Evolutionary conservation across 2,329 filamentous ascomycete species (phyloP), one percentile per base, ranked within the genome.

Genomic region (Coniochaeta pulveracea): DNA sequence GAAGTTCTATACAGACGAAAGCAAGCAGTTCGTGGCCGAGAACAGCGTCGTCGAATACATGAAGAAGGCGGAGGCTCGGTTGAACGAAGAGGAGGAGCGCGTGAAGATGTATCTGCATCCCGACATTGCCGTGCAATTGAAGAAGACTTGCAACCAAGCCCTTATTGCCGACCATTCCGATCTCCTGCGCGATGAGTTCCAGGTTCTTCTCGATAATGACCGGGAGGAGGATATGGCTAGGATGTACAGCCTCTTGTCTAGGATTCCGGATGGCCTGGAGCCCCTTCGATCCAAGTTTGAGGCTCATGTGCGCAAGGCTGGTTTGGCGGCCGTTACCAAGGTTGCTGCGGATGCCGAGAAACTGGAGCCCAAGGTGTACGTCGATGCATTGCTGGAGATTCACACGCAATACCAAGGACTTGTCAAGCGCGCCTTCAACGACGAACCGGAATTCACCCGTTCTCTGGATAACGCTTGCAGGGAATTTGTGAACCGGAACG

Each of bases 1-100:
- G 46, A 62, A 69, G 19, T 98, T 94, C 61, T 98, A 98, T 56
- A 71, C 85, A 46, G 78, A 81, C 28, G 93, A 98, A 56, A 96
- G 91, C 14, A 85, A 85, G 47, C 81, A 86, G 42, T 98, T 98
- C 52, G 76, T 98, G 21, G 84, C 86, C 9, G 89, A 96, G 56
- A 98, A 98, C 55, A 93, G 83, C 42, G 86, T 98, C 4, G 88
- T 98, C 21, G 91, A 98, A 52, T 98, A 96, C 61, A 96, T 98
- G 91, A 96, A 96, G 68, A 98, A 98, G 71, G 93, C 91, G 1
- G 89, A 96, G 60, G 61, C 76, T 26, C 79, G 91, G 19, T 61
- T 98, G 39, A 76, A 85, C 6, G 91, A 98, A 57, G 91, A 98
- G 57, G 91, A 93, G 60, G 85, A 89, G 51, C 84, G 91, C 17